phyloP scores from a whole-genome alignment of 1,284 basidiomycete species.

The Malassezia vespertilionis region DNA sequence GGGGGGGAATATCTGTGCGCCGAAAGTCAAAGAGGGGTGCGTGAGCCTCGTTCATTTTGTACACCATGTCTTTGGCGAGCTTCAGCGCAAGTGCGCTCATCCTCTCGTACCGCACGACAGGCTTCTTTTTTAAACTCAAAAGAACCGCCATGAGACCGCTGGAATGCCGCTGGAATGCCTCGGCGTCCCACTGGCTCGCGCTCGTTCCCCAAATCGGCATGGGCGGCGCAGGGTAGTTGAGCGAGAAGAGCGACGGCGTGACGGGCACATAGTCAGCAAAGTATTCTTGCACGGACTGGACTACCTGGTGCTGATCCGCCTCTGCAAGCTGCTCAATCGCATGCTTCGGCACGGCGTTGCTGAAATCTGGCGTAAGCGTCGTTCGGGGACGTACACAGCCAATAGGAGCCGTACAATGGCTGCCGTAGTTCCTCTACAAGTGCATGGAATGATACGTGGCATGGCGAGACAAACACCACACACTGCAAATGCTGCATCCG shows the following conservation, averaged over 20 bases:
- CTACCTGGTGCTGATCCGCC: constrained; percentile 90
- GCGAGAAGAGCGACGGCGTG: constrained; percentile 73
- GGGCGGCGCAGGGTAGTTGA: constrained; percentile 51
- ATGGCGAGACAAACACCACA: constrained; percentile 78
- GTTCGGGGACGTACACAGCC: constrained; percentile 47
- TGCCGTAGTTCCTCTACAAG: constrained; percentile 64
- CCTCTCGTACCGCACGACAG: constrained; percentile 81
- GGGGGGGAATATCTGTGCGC: constrained; percentile 51
- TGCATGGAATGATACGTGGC: constrained; percentile 66
- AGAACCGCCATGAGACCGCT: constrained; percentile 77
- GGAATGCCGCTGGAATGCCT: constrained; percentile 65
- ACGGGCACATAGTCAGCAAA: constrained; percentile 44
- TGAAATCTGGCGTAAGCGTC: constrained; percentile 54
- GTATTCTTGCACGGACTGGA: constrained; percentile 66
- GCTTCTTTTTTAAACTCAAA: constrained; percentile 89
- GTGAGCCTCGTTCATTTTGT: constrained; percentile 47
- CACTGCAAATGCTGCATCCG: constrained; percentile 90
- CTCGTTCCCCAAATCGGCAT: constrained; percentile 60
- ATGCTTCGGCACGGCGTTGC: constrained; percentile 77
- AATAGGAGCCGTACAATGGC: constrained; percentile 92
- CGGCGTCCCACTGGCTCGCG: constrained; percentile 56
- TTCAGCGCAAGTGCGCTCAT: constrained; percentile 86
- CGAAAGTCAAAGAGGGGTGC: constrained; percentile 52
- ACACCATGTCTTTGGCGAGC: constrained; percentile 64
- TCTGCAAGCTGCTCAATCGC: constrained; percentile 87